phyloP scores from a whole-genome alignment of 768 basidiomycete genomes.

The Hygrocybe coccinea region DNA sequence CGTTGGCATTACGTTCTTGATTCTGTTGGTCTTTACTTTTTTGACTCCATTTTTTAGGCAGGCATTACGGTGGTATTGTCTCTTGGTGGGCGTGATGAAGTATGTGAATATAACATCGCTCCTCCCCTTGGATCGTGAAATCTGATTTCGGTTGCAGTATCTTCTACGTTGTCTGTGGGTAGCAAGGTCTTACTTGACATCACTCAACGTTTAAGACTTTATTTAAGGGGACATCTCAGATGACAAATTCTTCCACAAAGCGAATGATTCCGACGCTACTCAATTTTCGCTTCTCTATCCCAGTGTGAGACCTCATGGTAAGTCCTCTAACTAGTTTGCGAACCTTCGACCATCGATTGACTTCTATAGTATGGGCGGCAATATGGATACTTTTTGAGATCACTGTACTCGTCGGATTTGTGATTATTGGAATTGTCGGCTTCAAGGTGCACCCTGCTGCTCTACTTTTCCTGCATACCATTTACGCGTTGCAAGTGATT shows the following conservation, averaged over 20 bases:
- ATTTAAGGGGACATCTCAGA: conserved; percentile 84
- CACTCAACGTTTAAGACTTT: conserved; percentile 3
- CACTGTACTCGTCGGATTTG: conserved; percentile 68
- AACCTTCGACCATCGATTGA: not conserved
- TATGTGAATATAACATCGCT: conserved; percentile 31
- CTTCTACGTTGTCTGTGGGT: conserved; percentile 83
- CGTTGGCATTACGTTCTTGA: conserved; percentile 43
- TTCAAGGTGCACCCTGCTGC: conserved; percentile 61
- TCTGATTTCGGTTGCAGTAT: conserved; percentile 40
- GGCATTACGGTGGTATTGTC: conserved; percentile 78
- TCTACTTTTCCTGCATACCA: conserved; percentile 5
- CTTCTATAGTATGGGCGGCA: conserved; percentile 67
- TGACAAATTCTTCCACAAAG: conserved; percentile 91
- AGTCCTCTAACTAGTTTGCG: conserved; percentile 17
- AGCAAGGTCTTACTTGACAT: not conserved
- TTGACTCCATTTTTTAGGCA: conserved; percentile 40
- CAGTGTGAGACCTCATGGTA: conserved; percentile 65
- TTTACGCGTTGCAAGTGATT: conserved; percentile 5
- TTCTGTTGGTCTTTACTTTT: not conserved
- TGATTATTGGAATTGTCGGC: conserved; percentile 72
- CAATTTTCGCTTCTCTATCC: conserved; percentile 80
- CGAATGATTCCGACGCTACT: conserved; percentile 88
- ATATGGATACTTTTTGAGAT: conserved; percentile 82
- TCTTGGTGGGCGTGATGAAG: conserved; percentile 85
- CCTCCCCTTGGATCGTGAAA: not conserved